These are phyloP conservation scores for Eucalyptus marginata DNA, from an alignment of 345 rosid genomes.

Conservation along the genomic window DNA sequence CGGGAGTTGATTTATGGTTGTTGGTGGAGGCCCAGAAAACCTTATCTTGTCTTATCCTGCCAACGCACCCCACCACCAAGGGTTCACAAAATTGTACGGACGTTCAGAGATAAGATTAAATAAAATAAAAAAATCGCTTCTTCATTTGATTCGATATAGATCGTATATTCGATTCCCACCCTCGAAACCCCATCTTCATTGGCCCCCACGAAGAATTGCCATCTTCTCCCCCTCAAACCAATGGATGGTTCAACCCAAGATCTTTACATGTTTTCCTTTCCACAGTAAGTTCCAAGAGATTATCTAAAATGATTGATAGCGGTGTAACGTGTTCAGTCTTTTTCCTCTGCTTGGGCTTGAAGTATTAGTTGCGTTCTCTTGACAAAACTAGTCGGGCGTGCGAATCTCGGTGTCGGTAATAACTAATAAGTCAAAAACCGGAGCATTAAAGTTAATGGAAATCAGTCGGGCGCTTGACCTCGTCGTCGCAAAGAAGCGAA, in stretches of 20 bases:
- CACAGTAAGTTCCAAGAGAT: background rate
- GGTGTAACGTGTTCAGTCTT: background rate
- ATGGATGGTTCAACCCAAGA: background rate
- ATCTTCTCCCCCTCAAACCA: background rate
- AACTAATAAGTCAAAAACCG: background rate
- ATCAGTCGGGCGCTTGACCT: background rate
- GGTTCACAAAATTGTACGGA: background rate
- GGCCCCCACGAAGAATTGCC: background rate
- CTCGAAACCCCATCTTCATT: background rate
- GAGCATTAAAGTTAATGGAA: background rate
- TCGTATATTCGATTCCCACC: background rate
- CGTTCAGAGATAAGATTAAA: background rate
- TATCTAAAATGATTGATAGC: background rate
- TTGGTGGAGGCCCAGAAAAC: slow-evolving; percentile 23
- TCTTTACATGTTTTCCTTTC: background rate
- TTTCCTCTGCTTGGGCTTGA: background rate
- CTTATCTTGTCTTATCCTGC: slow-evolving; percentile 34
- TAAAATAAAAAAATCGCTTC: background rate
- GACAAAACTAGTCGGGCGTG: background rate
- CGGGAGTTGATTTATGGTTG: background rate
- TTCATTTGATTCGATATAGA: background rate
- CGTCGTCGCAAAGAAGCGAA: background rate
- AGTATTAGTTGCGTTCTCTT: background rate
- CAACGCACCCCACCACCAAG: slow-evolving; percentile 15
- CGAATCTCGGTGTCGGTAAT: background rate